Conservation (phyloP, 2,329 filamentous ascomycete genomes). For the Phyllachora maydis region DNA sequence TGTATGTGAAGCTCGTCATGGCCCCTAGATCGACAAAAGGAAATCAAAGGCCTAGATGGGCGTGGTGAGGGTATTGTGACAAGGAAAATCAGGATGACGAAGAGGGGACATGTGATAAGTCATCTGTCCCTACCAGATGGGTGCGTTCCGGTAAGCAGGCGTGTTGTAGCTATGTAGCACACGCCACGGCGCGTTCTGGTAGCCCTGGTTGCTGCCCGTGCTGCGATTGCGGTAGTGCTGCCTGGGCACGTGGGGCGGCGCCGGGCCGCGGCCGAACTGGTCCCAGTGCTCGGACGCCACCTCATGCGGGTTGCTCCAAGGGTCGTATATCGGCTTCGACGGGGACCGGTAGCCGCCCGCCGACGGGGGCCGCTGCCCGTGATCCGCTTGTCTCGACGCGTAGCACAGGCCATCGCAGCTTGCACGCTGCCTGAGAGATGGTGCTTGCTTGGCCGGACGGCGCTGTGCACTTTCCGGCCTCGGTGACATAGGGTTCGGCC, state of each 20-base stretch:
- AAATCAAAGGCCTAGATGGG: too few relatives aligned
- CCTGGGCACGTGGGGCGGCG: conserved; percentile 11
- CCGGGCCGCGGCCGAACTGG: conserved; percentile 12
- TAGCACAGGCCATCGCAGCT: conserved; percentile 15
- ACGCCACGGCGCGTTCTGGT: conserved; percentile 18
- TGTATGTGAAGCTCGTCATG: too few relatives aligned
- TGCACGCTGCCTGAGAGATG: conserved; percentile 11
- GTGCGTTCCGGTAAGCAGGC: conserved; percentile 29
- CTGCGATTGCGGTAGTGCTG: conserved; percentile 18
- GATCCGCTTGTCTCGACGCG: too few relatives aligned
- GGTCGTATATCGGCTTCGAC: conserved; percentile 5
- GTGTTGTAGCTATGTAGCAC: conserved; percentile 38
- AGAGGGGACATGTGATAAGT: too few relatives aligned
- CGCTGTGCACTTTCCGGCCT: conserved; percentile 5
- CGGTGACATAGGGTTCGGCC: too few relatives aligned
- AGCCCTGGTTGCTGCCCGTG: conserved; percentile 9
- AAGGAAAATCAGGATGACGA: not conserved
- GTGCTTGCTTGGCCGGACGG: conserved; percentile 3
- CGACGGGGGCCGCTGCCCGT: too few relatives aligned
- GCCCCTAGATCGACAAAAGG: too few relatives aligned
- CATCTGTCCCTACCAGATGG: too few relatives aligned
- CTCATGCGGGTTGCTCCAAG: conserved; percentile 8
- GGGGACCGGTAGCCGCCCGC: too few relatives aligned
- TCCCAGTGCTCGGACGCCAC: conserved; percentile 9
- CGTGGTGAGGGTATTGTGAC: conserved; percentile 1